phyloP scores from a whole-genome alignment of 176 grass and related monocot species.

The Sorghum bicolor region Sorghum_bicolor_NCBIv3 NC_012873.2:38258501-38259000 shows the following conservation, averaged over 20 bases:
- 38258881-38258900: background rate
- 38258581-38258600: background rate
- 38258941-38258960: background rate
- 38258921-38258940: constrained; percentile 2
- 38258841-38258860: background rate
- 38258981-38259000: too few relatives aligned
- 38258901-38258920: background rate
- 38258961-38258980: too few relatives aligned
- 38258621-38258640: background rate
- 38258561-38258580: too few relatives aligned
- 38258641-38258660: background rate
- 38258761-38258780: background rate
- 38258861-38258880: background rate
- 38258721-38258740: background rate
- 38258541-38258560: background rate
- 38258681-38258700: background rate
- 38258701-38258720: background rate
- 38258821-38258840: background rate
- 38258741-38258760: background rate
- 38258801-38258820: too few relatives aligned
- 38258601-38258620: background rate
- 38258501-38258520: too few relatives aligned
- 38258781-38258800: background rate
- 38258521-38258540: background rate
- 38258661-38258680: background rate